Conservation (phyloP, 305 asterid species). For the Fraxinus latifolia region DNA sequence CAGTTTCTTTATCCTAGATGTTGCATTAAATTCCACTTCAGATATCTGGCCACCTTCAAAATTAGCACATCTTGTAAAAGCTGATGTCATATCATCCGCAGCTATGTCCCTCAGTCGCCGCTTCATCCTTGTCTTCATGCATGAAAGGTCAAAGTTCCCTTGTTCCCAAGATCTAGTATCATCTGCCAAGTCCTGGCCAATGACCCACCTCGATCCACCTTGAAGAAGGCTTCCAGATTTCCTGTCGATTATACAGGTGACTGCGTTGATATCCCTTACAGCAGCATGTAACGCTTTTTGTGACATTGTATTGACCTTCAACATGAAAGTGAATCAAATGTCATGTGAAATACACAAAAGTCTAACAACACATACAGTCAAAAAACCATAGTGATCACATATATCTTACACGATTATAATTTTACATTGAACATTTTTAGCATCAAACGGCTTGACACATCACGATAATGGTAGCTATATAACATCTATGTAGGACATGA, state of each 20-base stretch:
- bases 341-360: neutral
- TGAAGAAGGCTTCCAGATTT: conserved; percentile 9
- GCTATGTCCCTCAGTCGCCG: conserved; percentile 16
- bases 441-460: neutral
- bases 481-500: neutral
- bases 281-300: conserved; percentile 26
- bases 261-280: conserved; percentile 31
- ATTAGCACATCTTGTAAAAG: neutral
- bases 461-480: neutral
- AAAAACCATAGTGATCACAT: neutral
- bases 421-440: neutral
- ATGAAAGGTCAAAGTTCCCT: conserved; percentile 13
- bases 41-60: neutral
- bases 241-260: conserved; percentile 29
- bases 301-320: conserved; percentile 44
- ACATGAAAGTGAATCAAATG: conserved; percentile 15
- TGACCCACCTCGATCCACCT: conserved; percentile 15
- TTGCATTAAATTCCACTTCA: conserved; percentile 12
- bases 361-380: neutral
- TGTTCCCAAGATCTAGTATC: conserved; percentile 20
- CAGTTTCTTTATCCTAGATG: conserved; percentile 24
- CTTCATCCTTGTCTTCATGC: conserved; percentile 23
- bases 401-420: neutral
- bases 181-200: conserved; percentile 32
- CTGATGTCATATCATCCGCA: conserved; percentile 11